Evolutionary conservation across 441 rosid species (phyloP), one percentile per base, ranked within the genome.

Genomic region (Gossypium schwendimanii): DNA sequence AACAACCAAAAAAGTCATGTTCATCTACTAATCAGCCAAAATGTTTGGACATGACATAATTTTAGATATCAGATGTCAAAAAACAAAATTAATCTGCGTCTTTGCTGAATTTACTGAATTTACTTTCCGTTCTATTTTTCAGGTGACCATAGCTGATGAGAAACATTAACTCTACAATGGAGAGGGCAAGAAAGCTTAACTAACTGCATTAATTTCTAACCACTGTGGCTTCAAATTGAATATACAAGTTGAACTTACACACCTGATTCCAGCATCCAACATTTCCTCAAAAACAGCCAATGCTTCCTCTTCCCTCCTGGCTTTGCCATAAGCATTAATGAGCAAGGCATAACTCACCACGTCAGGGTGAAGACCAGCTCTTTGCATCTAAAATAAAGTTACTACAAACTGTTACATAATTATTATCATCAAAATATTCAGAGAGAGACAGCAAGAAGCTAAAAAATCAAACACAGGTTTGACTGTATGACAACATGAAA

Each of bases 191-290:
- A 64, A 21, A 17, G 23, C 11, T 10, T 23, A 64, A 64, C 18
- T 36, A 1, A 62, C 45, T 17, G 7, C 14, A 20, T 21, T 20
- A 70, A 15, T 26, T 49, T 47, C 14, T 21, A 39, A 39, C 9
- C 70, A 39, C 53, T 53, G 28, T 44, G 61, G 52, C 31, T 60
- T 24, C 33, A 24, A 24, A 64, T 23, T 14, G 28, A 59, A 47
- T 60, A 20, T 58, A 50, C 28, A 71, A 49, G 49, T 61, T 59
- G 21, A 47, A 63, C 24, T 9, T 10, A 69, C 85, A 60, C 71
- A 94, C 98, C 96, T 92, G 78, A 92, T 90, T 77, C 96, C 94
- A 73, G 98, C 97, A 82, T 81, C 94, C 76, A 91, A 87, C 98
- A 94, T 94, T 80, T 92, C 97, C 86, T 92, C 97, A 79, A 94